Conservation (phyloP, 1,139 yeast genomes). For the Yamadazyma mexicana region DNA sequence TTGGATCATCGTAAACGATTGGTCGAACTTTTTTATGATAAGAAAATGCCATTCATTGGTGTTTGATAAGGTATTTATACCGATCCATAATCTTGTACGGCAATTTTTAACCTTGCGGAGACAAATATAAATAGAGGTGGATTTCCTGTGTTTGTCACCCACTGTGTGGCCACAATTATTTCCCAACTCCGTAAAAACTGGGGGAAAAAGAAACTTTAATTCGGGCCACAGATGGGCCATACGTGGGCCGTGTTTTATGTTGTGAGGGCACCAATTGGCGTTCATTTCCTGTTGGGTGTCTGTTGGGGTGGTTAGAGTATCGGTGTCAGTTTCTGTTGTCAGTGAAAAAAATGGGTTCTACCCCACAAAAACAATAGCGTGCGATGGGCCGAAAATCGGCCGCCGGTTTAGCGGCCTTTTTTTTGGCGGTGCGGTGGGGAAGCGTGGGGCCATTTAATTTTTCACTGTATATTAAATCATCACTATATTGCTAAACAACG, state of each 20-base stretch:
- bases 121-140: not conserved
- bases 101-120: not conserved
- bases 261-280: too few species aligned
- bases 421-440: too few species aligned
- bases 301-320: not conserved
- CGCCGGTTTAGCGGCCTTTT: not conserved
- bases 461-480: too few species aligned
- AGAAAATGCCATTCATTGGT: conserved; percentile 15
- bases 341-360: conserved; percentile 1
- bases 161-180: too few species aligned
- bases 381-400: not conserved
- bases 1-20: conserved; percentile 30
- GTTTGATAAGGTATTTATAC: conserved; percentile 20
- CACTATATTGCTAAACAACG: too few species aligned
- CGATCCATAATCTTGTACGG: not conserved
- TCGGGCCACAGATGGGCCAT: too few species aligned
- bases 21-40: not conserved
- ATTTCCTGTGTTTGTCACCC: not conserved
- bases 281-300: too few species aligned
- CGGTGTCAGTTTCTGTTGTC: not conserved
- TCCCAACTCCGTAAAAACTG: too few species aligned
- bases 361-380: conserved; percentile 3
- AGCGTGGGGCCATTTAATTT: too few species aligned
- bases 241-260: too few species aligned
- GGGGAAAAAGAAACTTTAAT: too few species aligned